A percentile compares a stretch with the other conserved stretches of the same genome.
Evolutionary conservation across 2,329 filamentous ascomycete species (phyloP).

Genomic region (Aspergillus unguis): DNA sequence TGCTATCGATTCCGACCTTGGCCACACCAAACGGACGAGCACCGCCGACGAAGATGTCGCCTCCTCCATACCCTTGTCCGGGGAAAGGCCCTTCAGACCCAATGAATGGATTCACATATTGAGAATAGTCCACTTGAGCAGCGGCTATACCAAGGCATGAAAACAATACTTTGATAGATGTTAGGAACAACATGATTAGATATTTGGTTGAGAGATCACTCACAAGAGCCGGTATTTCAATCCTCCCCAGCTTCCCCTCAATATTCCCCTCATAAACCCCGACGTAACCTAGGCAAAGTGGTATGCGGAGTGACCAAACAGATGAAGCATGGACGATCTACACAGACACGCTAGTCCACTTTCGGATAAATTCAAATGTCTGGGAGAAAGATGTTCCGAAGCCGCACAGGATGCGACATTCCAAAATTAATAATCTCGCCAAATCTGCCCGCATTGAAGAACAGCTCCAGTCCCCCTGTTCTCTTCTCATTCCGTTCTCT

Average conservation of each 20-base stretch:
- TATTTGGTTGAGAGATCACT: background rate
- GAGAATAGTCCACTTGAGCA: constrained; percentile 25
- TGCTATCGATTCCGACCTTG: constrained; percentile 43
- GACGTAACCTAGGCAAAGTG: background rate
- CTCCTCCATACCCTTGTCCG: constrained; percentile 39
- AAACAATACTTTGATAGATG: background rate
- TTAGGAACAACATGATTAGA: constrained; percentile 4
- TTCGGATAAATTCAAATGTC: constrained; percentile 18
- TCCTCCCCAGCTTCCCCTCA: constrained; percentile 3
- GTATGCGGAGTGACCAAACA: constrained; percentile 8
- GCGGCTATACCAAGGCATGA: background rate
- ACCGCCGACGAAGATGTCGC: constrained; percentile 45
- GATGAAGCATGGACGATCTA: background rate
- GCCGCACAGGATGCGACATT: constrained; percentile 23
- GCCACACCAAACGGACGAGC: constrained; percentile 45
- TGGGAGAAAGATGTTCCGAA: constrained; percentile 10
- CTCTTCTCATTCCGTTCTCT: background rate
- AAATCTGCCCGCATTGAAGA: constrained; percentile 16
- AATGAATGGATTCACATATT: constrained; percentile 48
- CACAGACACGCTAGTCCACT: background rate
- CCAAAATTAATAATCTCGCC: constrained; percentile 25
- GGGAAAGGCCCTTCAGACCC: constrained; percentile 46
- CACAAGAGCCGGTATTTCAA: background rate
- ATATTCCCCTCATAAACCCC: background rate
- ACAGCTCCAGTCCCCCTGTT: constrained; percentile 7